Evolutionary conservation across 495 filamentous ascomycete species (phyloP).

Genomic region (Staphylotrichum longicolle): DNA sequence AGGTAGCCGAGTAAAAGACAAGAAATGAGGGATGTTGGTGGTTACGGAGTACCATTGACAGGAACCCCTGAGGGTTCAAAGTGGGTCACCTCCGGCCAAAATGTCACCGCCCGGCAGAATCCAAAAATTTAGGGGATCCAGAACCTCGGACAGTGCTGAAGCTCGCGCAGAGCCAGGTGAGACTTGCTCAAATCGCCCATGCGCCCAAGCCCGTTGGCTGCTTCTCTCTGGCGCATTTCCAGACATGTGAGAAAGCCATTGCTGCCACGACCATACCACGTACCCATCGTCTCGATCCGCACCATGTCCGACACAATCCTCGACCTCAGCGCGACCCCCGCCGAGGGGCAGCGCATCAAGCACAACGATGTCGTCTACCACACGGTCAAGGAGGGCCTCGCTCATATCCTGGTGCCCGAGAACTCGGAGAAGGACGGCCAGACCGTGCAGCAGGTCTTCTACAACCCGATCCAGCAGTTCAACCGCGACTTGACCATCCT

Average conservation of each 20-base stretch:
- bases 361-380: slow-evolving; percentile 43
- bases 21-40: no score
- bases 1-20: no score
- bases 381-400: slow-evolving; percentile 47
- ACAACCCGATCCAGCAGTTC: slow-evolving; percentile 98
- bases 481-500: slow-evolving; percentile 93
- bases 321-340: slow-evolving; percentile 26
- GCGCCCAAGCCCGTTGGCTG: slow-evolving; percentile 13
- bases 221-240: slow-evolving; percentile 17
- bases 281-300: slow-evolving; percentile 1
- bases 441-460: slow-evolving; percentile 78
- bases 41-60: not conserved
- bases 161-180: not conserved
- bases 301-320: slow-evolving; percentile 32
- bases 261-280: not conserved
- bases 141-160: not conserved
- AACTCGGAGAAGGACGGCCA: slow-evolving; percentile 36
- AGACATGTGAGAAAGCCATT: slow-evolving; percentile 11
- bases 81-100: not conserved
- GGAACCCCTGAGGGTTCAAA: slow-evolving; percentile 10
- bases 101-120: slow-evolving; percentile 28
- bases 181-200: slow-evolving; percentile 3
- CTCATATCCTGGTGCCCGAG: slow-evolving; percentile 46
- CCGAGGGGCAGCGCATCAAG: slow-evolving; percentile 36
- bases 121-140: slow-evolving; percentile 12